These are phyloP conservation scores for Neurospora intermedia DNA, from an alignment of 495 filamentous ascomycete species.

Conservation along the genomic window DNA sequence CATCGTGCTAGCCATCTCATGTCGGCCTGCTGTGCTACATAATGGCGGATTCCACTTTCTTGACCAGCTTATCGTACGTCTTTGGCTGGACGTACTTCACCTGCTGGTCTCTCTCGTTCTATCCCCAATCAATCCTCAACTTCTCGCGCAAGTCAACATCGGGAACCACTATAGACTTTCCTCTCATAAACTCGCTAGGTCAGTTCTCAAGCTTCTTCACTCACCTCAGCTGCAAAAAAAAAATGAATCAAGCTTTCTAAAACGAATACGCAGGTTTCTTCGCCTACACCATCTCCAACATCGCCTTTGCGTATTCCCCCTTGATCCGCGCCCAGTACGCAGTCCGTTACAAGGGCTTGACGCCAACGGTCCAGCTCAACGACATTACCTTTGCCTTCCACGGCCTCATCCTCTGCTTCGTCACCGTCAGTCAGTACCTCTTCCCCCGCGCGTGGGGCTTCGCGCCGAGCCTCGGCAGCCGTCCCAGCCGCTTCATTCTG, in stretches of 20 bases:
- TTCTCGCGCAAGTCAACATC: conserved; percentile 60
- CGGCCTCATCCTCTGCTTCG: conserved; percentile 53
- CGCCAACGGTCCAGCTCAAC: conserved; percentile 79
- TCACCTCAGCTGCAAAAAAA: neutral
- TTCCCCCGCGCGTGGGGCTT: conserved; percentile 66
- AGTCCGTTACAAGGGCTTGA: conserved; percentile 56
- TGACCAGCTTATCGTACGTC: conserved; percentile 34
- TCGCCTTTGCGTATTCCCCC: conserved; percentile 65
- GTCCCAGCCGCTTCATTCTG: conserved; percentile 53
- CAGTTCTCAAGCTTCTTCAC: conserved; percentile 24
- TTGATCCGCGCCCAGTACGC: conserved; percentile 75
- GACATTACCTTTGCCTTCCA: conserved; percentile 80
- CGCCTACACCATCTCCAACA: conserved; percentile 59
- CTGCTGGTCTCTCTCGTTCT: conserved; percentile 85
- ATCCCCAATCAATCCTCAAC: conserved; percentile 79
- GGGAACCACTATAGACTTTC: conserved; percentile 80
- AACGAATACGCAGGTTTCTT: conserved; percentile 47
- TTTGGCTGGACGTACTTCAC: conserved; percentile 53
- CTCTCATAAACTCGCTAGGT: conserved; percentile 67
- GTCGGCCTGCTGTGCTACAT: neutral
- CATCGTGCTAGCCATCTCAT: neutral
- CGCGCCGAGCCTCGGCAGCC: conserved; percentile 38
- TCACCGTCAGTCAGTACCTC: conserved; percentile 66
- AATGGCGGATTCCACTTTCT: conserved; percentile 2
- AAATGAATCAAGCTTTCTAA: neutral